Evolutionary conservation across 208 protist species (phyloP).

Genomic region (Crithidia mellificae): DNA sequence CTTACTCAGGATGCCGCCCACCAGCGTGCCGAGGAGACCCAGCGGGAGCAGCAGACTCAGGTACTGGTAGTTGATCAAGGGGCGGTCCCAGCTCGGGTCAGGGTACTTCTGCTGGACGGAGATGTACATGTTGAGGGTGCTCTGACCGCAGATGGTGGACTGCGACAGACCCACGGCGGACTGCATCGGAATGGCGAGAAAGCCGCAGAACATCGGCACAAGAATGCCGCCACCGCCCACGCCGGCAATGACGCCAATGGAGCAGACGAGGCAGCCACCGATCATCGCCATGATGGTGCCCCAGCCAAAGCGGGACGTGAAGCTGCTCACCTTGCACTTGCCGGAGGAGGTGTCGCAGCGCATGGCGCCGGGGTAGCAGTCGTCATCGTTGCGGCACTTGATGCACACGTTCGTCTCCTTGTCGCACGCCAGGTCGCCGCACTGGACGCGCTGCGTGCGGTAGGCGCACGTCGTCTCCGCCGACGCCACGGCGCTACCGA

Average conservation of each 20-base stretch:
- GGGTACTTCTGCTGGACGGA: conserved; percentile 59
- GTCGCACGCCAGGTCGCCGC: conserved; percentile 63
- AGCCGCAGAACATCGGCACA: conserved; percentile 70
- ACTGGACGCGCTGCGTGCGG: conserved; percentile 69
- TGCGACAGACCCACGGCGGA: conserved; percentile 78
- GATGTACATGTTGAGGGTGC: conserved; percentile 76
- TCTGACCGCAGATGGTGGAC: conserved; percentile 83
- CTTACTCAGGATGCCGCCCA: conserved; percentile 73
- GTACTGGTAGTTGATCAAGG: conserved; percentile 89
- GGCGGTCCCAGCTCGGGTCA: conserved; percentile 48
- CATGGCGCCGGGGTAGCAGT: conserved; percentile 76
- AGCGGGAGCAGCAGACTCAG: conserved; percentile 76
- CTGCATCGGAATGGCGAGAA: conserved; percentile 63
- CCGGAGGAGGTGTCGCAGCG: conserved; percentile 37
- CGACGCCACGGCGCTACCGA: conserved; percentile 8
- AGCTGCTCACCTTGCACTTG: conserved; percentile 49
- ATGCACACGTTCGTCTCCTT: conserved; percentile 41
- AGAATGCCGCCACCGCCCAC: conserved; percentile 87
- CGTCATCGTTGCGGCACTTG: conserved; percentile 38
- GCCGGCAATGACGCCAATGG: conserved; percentile 76
- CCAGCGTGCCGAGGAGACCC: conserved; percentile 66
- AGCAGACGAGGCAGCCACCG: conserved; percentile 52
- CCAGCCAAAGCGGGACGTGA: conserved; percentile 35
- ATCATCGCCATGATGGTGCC: conserved; percentile 52
- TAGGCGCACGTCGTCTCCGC: conserved; percentile 39